Evolutionary conservation across 768 basidiomycete genomes (phyloP).

Genomic region (Boletus tylopilopsis): DNA sequence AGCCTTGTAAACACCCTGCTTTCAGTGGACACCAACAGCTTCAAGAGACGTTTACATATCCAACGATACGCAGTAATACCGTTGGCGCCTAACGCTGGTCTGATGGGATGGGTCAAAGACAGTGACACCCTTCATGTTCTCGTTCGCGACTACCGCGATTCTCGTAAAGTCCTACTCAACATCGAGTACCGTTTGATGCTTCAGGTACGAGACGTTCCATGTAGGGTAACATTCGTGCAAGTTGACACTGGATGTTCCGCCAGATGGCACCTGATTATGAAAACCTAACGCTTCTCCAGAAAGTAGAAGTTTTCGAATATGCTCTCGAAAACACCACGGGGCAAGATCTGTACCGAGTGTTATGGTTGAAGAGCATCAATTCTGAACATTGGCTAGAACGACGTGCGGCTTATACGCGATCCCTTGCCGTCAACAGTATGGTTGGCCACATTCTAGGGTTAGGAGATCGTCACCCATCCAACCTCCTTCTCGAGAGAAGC

Average conservation of each 20-base stretch:
- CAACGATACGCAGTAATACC: constrained; percentile 92
- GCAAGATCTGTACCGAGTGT: constrained; percentile 92
- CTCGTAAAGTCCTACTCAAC: constrained; percentile 92
- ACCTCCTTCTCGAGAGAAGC: constrained; percentile 84
- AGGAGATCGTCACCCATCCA: constrained; percentile 97
- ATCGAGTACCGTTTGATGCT: constrained; percentile 99
- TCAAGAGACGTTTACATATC: constrained; percentile 93
- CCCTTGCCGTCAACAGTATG: constrained; percentile 96
- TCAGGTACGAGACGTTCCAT: constrained; percentile 80
- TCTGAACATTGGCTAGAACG: constrained; percentile 99
- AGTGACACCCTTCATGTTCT: constrained; percentile 95
- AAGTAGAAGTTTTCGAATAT: constrained; percentile 99
- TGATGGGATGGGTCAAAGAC: constrained; percentile 93
- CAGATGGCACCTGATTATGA: constrained; percentile 99
- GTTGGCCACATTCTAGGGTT: constrained; percentile 96
- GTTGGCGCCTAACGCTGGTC: constrained; percentile 90
- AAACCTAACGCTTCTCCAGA: constrained; percentile 88
- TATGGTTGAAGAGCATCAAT: constrained; percentile 93
- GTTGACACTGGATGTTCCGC: constrained; percentile 2
- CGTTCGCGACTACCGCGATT: constrained; percentile 94
- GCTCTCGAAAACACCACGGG: constrained; percentile 98
- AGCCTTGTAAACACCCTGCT: constrained; percentile 94
- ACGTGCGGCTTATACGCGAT: constrained; percentile 92
- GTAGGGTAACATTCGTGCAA: constrained; percentile 29
- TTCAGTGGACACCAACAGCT: constrained; percentile 89